Evolutionary conservation across 164 flowering plant genomes (phyloP), one percentile per base, ranked within the genome.

Genomic region (Cinnamomum chago): DNA sequence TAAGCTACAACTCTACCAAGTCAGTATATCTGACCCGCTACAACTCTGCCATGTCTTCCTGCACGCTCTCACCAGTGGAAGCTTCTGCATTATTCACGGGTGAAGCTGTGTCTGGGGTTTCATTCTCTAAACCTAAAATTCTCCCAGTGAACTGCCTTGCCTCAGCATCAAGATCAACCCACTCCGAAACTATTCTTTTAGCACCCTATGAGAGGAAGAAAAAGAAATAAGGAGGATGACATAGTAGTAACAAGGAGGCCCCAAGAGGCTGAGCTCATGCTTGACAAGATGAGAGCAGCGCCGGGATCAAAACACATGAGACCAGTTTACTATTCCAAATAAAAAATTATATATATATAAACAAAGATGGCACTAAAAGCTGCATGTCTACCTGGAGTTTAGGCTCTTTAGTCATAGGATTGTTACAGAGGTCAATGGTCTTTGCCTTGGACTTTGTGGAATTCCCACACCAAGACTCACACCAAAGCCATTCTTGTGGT

Each of bases 331-430:
- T 40, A 40, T 1, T 40, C 47, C 47, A 40, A 40, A 40, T 40
- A 5, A 9, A 40, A 40, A 40, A 40, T 1, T 40, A 40, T 40
- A 40, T 5, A 40, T 5, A 40, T 7, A 40, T 7, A 10, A 27
- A 15, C 35, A 65, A 65, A 27, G 20, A 24, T 23, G 33, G 17
- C 7, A 65, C 7, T 25, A 65, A 24, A 23, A 64, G 47, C 33
- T 55, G n/a, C 2, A 15, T 25, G 11, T 3, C 62, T 76, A 91
- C 99, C 97, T 92, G 97, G 77, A 95, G 98, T 80, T 95, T 95
- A 62, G 99, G 99, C 74, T 95, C 99, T 80, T 95, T 95, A 27
- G 99, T 95, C 99, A 95, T 95, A 60, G 99, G 99, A 80, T 95
- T 95, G 80, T 95, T 95, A 83, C 99, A 95, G 73, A 94, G 95